Evolutionary conservation across 345 rosid genomes (phyloP), one percentile per base, ranked within the genome.

Genomic region (Microcos paniculata): DNA sequence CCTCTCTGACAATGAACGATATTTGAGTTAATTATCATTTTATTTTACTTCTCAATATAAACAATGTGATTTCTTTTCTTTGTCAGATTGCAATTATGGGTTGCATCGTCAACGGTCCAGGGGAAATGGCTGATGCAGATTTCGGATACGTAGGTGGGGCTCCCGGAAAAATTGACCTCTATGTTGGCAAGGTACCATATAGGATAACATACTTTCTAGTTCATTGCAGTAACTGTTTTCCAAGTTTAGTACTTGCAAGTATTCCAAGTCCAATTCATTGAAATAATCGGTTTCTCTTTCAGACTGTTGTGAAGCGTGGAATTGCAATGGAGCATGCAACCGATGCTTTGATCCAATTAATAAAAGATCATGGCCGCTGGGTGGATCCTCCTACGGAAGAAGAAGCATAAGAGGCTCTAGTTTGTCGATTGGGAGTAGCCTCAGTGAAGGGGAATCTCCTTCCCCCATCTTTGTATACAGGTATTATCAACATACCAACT

Each of bases 61-160:
- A 35, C 21, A 51, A 43, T 48, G 46, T 49, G 8, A 13, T 38
- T 51, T 23, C 28, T 33, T 56, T 53, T 64, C 23, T 49, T 43
- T 66, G 8, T 46, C 86, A 92, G 98, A 94, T 94, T 26, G 97
- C 98, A 35, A 95, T 95, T 78, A 95, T 95, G 99, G 99, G 98
- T 74, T 96, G 98, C 90, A 96, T 96, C 16, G 99, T 96, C 68
- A 96, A 93, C 70, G 99, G 99, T 58, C 98, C 99, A 0, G 99
- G 99, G 4, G 98, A 96, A 88, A 96, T 93, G 99, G 99, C 98
- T 53, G 99, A 96, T 79, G 99, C 99, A 56, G 99, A 93, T 81
- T 96, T 96, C 28, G 98, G 98, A 8, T 96, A 96, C 43, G 98
- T 96, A 2, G 99, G 99, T 10, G 99, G 98, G 28, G 90, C 97